phyloP scores from a whole-genome alignment of 208 protist genomes.

The Leishmania aethiopica region DNA sequence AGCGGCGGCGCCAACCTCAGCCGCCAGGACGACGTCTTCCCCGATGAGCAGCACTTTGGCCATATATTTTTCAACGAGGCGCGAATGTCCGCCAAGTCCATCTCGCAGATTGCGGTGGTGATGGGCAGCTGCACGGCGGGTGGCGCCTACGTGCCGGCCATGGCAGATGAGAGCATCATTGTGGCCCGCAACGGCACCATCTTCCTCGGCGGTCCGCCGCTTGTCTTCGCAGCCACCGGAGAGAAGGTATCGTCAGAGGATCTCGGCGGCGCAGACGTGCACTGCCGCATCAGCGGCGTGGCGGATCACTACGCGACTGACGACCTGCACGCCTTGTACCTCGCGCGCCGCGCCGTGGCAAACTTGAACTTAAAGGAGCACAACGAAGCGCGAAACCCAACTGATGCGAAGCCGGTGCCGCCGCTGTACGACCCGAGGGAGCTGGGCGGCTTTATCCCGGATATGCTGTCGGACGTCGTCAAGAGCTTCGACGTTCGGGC shows the following conservation, averaged over 20 bases:
- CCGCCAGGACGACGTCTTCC: conserved; percentile 94
- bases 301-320: conserved; percentile 93
- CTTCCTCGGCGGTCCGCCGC: conserved; percentile 96
- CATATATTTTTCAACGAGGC: conserved; percentile 98
- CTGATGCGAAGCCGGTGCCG: conserved; percentile 57
- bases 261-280: conserved; percentile 95
- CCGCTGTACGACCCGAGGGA: conserved; percentile 85
- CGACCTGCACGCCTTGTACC: conserved; percentile 90
- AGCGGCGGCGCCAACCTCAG: conserved; percentile 96
- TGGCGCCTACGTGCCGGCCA: conserved; percentile 96
- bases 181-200: conserved; percentile 94
- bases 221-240: conserved; percentile 94
- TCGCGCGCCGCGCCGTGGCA: conserved; percentile 84
- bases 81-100: conserved; percentile 92
- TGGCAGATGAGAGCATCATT: conserved; percentile 96
- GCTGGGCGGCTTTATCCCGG: conserved; percentile 93
- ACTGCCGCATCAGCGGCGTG: conserved; percentile 92
- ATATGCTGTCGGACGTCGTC: conserved; percentile 72
- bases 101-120: conserved; percentile 97
- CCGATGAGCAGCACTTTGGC: conserved; percentile 97
- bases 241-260: conserved; percentile 94
- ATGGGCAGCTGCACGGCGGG: conserved; percentile 98
- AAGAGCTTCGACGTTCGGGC: conserved; percentile 91
- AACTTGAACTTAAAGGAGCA: conserved; percentile 82
- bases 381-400: conserved; percentile 26